phyloP scores from a whole-genome alignment of 768 basidiomycete species.

The Suillus alpinus region DNA sequence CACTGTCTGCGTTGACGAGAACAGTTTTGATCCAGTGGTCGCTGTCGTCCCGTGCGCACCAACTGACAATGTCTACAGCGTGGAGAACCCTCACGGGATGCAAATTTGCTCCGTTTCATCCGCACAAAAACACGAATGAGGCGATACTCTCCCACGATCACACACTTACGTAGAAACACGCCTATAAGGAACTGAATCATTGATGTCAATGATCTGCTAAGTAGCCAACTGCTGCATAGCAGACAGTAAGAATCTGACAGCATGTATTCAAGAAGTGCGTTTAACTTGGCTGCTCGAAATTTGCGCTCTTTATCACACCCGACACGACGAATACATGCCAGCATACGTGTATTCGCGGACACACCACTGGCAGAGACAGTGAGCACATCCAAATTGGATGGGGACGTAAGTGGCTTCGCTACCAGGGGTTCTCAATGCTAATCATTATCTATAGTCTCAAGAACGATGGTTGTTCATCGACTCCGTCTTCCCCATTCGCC shows the following conservation, averaged over 20 bases:
- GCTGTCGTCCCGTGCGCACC: slow-evolving; percentile 11
- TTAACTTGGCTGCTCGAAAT: background rate
- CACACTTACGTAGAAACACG: background rate
- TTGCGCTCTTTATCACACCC: slow-evolving; percentile 2
- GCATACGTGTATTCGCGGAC: background rate
- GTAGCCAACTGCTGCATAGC: background rate
- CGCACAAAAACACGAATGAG: slow-evolving; percentile 2
- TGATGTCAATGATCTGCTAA: background rate
- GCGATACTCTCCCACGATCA: slow-evolving; percentile 14
- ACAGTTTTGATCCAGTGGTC: slow-evolving; percentile 13
- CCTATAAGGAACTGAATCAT: background rate
- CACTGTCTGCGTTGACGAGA: slow-evolving; percentile 13
- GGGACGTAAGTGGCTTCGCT: background rate
- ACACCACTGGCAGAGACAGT: slow-evolving; percentile 14
- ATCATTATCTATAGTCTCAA: slow-evolving; percentile 16
- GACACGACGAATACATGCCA: slow-evolving; percentile 4
- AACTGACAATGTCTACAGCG: slow-evolving; percentile 16
- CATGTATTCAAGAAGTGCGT: slow-evolving; percentile 19
- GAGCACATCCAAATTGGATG: slow-evolving; percentile 6
- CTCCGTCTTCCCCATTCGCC: slow-evolving; percentile 72
- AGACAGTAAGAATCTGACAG: background rate
- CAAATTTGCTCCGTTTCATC: slow-evolving; percentile 19
- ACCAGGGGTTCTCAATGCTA: background rate
- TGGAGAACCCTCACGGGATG: slow-evolving; percentile 15
- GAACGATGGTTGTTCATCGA: slow-evolving; percentile 72